Conservation (phyloP, 2,329 filamentous ascomycete species). For the Claviceps africana region DNA sequence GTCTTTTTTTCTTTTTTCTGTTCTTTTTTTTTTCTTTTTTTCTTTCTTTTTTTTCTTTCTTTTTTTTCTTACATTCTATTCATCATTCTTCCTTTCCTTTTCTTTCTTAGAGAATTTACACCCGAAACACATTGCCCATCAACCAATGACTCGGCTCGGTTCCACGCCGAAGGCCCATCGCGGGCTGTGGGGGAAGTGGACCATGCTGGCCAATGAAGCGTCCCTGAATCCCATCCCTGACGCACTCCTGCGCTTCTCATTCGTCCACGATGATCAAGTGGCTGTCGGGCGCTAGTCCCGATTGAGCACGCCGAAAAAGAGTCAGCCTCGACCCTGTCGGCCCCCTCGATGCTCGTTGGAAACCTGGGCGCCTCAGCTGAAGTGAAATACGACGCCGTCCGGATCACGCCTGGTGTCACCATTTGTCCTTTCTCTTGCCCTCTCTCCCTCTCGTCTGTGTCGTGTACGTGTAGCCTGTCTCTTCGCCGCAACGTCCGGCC, state of each 20-base stretch:
- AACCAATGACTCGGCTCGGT: slow-evolving; percentile 15
- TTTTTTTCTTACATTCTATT: no score
- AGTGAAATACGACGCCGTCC: slow-evolving; percentile 20
- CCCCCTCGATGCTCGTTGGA: slow-evolving; percentile 1
- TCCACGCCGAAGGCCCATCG: neutral
- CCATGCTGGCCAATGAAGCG: slow-evolving; percentile 14
- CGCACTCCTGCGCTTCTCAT: slow-evolving; percentile 8
- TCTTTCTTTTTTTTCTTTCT: no score
- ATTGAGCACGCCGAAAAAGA: slow-evolving; percentile 33
- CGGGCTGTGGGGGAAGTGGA: neutral
- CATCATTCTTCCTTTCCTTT: no score
- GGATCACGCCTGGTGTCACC: slow-evolving; percentile 10
- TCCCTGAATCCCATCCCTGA: slow-evolving; percentile 5
- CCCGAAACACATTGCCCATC: slow-evolving; percentile 9
- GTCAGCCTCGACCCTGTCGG: slow-evolving; percentile 17
- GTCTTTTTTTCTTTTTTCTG: no score
- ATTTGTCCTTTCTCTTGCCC: slow-evolving; percentile 7
- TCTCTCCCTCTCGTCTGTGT: neutral
- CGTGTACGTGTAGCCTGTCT: neutral
- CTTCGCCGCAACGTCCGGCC: slow-evolving; percentile 1
- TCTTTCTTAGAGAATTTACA: no score
- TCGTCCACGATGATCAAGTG: slow-evolving; percentile 11
- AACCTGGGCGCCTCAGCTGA: slow-evolving; percentile 6
- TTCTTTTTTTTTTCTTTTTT: no score
- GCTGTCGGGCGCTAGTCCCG: slow-evolving; percentile 18